These are phyloP conservation scores for Naegleria lovaniensis DNA, from an alignment of 208 protist species.

Conservation along the genomic window DNA sequence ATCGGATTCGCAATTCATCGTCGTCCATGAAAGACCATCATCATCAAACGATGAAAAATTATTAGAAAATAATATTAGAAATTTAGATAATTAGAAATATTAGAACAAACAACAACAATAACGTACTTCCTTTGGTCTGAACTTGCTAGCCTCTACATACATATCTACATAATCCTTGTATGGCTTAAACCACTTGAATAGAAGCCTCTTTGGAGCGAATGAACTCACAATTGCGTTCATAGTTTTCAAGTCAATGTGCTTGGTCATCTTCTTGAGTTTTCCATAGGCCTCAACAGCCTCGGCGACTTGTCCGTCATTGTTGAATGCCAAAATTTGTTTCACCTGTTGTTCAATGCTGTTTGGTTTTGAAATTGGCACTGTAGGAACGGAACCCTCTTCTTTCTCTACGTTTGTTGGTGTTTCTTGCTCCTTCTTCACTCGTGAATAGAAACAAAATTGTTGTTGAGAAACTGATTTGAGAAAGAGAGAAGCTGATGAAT, in stretches of 20 bases:
- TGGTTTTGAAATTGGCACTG: background rate
- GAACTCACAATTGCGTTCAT: background rate
- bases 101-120: background rate
- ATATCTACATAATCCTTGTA: conserved; percentile 30
- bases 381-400: background rate
- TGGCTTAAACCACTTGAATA: conserved; percentile 24
- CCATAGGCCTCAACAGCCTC: background rate
- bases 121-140: conserved; percentile 9
- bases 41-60: background rate
- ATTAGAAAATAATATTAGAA: background rate
- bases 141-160: conserved; percentile 19
- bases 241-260: background rate
- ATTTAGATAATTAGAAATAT: background rate
- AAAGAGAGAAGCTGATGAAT: background rate
- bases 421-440: background rate
- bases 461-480: background rate
- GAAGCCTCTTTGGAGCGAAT: background rate
- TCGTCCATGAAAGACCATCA: too few species aligned
- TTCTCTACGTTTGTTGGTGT: background rate
- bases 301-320: background rate
- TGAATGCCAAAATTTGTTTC: background rate
- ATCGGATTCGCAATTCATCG: background rate
- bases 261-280: background rate
- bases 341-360: background rate
- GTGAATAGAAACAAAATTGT: background rate